Percentiles rank a stretch among this genome's conserved stretches.
phyloP scores from a whole-genome alignment of 495 filamentous ascomycete species.

The Daldinia vernicosa region DNA sequence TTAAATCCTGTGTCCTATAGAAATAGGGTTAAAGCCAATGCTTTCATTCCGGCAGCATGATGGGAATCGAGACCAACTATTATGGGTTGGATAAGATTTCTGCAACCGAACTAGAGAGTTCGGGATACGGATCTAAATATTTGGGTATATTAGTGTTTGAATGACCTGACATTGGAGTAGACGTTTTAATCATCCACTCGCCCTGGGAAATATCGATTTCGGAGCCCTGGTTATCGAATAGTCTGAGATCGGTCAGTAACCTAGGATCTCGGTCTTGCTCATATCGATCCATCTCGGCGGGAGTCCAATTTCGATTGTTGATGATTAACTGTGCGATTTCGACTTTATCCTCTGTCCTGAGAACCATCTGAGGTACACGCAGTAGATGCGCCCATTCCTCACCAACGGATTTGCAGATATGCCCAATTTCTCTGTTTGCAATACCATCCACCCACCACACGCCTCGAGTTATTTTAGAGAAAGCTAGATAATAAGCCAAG shows the following conservation, averaged over 20 bases:
- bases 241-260: slow-evolving; percentile 27
- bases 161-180: background rate
- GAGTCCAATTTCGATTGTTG: slow-evolving; percentile 49
- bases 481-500: slow-evolving; percentile 57
- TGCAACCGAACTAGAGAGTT: background rate
- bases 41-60: background rate
- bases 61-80: background rate
- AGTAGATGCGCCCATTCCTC: slow-evolving; percentile 48
- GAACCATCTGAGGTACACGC: slow-evolving; percentile 48
- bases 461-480: slow-evolving; percentile 48
- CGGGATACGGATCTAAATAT: slow-evolving; percentile 11
- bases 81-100: slow-evolving; percentile 4
- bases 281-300: slow-evolving; percentile 33
- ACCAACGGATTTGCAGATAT: slow-evolving; percentile 51
- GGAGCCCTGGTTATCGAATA: slow-evolving; percentile 28
- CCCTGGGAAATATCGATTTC: slow-evolving; percentile 32
- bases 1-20: background rate
- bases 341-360: slow-evolving; percentile 25
- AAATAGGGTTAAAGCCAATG: background rate
- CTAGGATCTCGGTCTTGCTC: slow-evolving; percentile 34
- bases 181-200: slow-evolving; percentile 29
- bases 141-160: background rate
- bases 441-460: slow-evolving; percentile 60
- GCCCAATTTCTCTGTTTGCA: slow-evolving; percentile 48
- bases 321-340: slow-evolving; percentile 50